Base-by-base conservation (phyloP, 2,329 filamentous ascomycete species). In the Beauveria sp. region DNA sequence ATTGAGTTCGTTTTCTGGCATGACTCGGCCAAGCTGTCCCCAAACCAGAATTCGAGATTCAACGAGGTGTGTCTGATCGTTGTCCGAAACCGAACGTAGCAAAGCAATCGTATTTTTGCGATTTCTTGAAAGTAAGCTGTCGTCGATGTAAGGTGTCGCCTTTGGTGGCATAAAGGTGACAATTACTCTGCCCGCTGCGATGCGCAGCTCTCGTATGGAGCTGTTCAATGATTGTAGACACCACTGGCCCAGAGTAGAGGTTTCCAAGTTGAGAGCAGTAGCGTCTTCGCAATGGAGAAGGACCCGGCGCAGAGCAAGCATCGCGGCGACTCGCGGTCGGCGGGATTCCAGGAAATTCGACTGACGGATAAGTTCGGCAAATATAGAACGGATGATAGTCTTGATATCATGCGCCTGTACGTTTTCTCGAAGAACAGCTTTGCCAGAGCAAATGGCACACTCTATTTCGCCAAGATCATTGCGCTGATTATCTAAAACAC, bases 21-120 rank as follows among this genome's bases (percentile, higher is more conserved):
- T 88, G 10, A 88, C 81, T 62, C 86, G 88, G 64, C 91, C 93
- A 54, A 96, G 80, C 69, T 91, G 88, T n/a, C 89, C 89, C 84
- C 93, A 92, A 16, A 90, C 89, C 74, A 95, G 79, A 62, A 98
- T 88, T 65, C 90, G 88, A 20, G 91, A 93, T 73, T 98, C 93
- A 56, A 92, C 88, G 50, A 93, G 76, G 63, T 86, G 81, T 5
- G 86, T 74, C 8, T 85, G 79, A 60, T 86, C 83, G 62, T 87
- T 87, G 52, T 90, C 87, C 1, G 89, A 90, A 12, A 96, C 79
- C 4, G 80, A 83, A 65, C 87, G 88, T 10, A 98, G 77, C 67
- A 90, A 84, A 34, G 88, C 83, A 7, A 97, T 78, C 1, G 85
- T 84, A 62, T 85, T 84, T 55, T 87, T 82, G 61, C 90, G 83